phyloP scores from a whole-genome alignment of 257 asterid genomes.

The Knoxia roxburghii region DNA sequence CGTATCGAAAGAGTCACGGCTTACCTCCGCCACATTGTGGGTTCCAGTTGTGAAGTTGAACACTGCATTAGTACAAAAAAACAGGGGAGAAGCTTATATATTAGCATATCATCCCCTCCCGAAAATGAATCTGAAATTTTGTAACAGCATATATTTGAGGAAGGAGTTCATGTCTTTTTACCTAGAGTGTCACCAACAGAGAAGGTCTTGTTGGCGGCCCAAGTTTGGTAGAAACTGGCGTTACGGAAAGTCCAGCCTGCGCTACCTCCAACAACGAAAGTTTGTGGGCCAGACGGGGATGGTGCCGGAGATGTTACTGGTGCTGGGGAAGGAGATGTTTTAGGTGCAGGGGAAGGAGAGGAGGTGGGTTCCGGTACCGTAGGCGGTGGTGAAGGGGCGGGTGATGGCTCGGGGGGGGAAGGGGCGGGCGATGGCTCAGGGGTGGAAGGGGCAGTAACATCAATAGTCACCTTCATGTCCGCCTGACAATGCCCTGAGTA shows the following conservation, averaged over 20 bases:
- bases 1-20: conserved; percentile 41
- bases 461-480: conserved; percentile 58
- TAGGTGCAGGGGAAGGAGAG: conserved; percentile 23
- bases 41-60: conserved; percentile 55
- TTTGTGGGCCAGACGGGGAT: conserved; percentile 27
- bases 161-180: conserved; percentile 9
- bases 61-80: conserved; percentile 31
- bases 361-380: conserved; percentile 35
- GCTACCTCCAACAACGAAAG: conserved; percentile 52
- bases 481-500: conserved; percentile 33
- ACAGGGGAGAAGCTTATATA: neutral
- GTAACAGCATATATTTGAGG: no score
- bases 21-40: conserved; percentile 56
- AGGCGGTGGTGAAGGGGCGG: conserved; percentile 23
- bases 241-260: conserved; percentile 66
- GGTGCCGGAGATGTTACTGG: conserved; percentile 31
- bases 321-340: conserved; percentile 20
- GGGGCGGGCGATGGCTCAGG: conserved; percentile 28
- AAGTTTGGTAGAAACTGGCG: conserved; percentile 47
- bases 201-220: conserved; percentile 50
- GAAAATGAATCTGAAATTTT: no score
- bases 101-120: neutral
- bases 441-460: conserved; percentile 34
- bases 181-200: conserved; percentile 59
- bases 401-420: no score